phyloP scores from a whole-genome alignment of 164 flowering plant genomes.

The Berberis thunbergii region DNA sequence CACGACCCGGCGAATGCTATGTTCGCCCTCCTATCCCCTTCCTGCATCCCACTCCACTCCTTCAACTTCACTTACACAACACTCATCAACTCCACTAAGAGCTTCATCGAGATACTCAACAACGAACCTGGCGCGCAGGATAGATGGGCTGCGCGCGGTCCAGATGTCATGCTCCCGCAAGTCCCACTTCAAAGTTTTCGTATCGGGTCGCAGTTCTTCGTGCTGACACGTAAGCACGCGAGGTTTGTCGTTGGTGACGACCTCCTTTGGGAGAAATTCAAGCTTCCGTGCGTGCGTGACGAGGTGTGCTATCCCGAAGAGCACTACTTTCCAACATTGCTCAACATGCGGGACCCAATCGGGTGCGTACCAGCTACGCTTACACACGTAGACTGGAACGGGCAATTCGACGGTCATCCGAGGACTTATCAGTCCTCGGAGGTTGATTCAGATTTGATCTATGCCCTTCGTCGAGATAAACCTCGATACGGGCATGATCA shows the following conservation, averaged over 20 bases:
- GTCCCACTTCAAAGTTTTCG: slow-evolving; percentile 36
- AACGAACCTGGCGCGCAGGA: slow-evolving; percentile 35
- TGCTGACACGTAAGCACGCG: slow-evolving; percentile 45
- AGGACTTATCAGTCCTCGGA: slow-evolving; percentile 35
- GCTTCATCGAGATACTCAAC: slow-evolving; percentile 70
- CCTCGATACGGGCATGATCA: slow-evolving; percentile 50
- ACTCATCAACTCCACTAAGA: slow-evolving; percentile 21
- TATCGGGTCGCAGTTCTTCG: slow-evolving; percentile 70
- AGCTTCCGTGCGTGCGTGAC: slow-evolving; percentile 29
- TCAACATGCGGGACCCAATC: slow-evolving; percentile 42
- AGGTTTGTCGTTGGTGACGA: slow-evolving; percentile 35
- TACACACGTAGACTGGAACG: slow-evolving; percentile 71
- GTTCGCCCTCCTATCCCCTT: slow-evolving; percentile 65
- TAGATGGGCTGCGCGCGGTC: slow-evolving; percentile 67
- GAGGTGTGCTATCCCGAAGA: slow-evolving; percentile 77
- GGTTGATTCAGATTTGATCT: slow-evolving; percentile 43
- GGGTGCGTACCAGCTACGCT: slow-evolving; percentile 60
- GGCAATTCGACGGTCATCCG: slow-evolving; percentile 59
- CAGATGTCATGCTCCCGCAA: slow-evolving; percentile 44
- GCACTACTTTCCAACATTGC: slow-evolving; percentile 75
- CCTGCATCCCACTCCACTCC: slow-evolving; percentile 22
- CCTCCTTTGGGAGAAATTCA: slow-evolving; percentile 42
- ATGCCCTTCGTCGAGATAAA: slow-evolving; percentile 19
- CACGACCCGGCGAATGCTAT: slow-evolving; percentile 53
- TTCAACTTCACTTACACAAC: background rate